Base-by-base conservation (phyloP, 192 early-diverging fungal genomes). In the Backusella tarrabulga region DNA sequence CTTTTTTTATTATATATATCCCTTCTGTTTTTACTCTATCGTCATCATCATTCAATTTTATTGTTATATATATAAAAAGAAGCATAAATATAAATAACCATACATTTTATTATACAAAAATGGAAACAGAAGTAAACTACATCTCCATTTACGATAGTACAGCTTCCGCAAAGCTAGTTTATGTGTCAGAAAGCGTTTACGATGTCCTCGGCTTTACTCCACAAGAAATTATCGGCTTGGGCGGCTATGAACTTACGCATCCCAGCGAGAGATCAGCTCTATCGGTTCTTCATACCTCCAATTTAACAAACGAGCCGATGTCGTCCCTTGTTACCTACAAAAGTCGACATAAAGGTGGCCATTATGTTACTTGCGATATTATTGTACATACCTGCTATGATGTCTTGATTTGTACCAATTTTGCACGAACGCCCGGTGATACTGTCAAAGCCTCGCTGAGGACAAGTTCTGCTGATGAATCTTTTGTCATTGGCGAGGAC, bases 91-190 rank as follows among this genome's bases (percentile, higher is more conserved):
- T 23, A 63, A 2, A 56, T 56, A 9, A 3, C 23, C 21, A 56
- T 21, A 56, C 8, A 21, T 21, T 2, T 9, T 56, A 23, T n/a
- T 11, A n/a, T 21, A 54, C 17, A 21, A 60, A 12, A 14, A 63
- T 63, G 26, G 4, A 29, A 26, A 74, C 63, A 40, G 73, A 69
- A 19, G 15, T 52, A 67, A 85, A 81, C 73, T 87, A 76, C 70
- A 85, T 87, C 60, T 70, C 80, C 14, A 85, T 87, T 34, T 86
- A 85, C 72, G 87, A 88, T 68, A 78, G 82, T 42, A 74, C 87
- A 0, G 77, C 80, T 9, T 26, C 68, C 3, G 79, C 44, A n/a
- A 70, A 17, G 1, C 74, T 83, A 54, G 38, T 84, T 17, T 88
- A 83, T 80, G 75, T 79, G 34, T 85, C 85, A n/a, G 80, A 81